phyloP scores from a whole-genome alignment of 306 rosid species.

The Adenanthera pavonina region DNA sequence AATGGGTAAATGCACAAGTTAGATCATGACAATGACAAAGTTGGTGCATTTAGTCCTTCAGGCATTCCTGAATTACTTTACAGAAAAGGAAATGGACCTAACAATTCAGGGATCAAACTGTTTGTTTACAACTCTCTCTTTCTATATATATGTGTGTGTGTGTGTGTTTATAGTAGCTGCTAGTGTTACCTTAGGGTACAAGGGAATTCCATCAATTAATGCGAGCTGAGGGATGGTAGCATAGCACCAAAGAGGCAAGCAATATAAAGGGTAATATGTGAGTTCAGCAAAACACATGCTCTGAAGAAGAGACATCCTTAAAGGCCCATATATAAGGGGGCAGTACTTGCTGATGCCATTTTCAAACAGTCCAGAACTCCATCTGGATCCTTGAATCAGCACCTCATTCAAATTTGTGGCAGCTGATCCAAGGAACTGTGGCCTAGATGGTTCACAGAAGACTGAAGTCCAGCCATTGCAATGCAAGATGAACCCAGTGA shows the following conservation, averaged over 20 bases:
- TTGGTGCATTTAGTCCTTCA: too few species aligned
- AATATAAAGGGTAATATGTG: conserved; percentile 47
- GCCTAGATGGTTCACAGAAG: conserved; percentile 49
- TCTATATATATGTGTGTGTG: neutral
- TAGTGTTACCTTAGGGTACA: conserved; percentile 65
- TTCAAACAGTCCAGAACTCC: conserved; percentile 62
- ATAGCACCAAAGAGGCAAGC: conserved; percentile 61
- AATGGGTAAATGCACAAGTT: too few species aligned
- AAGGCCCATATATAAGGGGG: conserved; percentile 61
- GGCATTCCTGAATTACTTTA: too few species aligned
- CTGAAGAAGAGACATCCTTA: conserved; percentile 50
- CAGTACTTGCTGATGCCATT: conserved; percentile 57
- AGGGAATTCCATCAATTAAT: conserved; percentile 51
- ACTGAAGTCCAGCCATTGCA: conserved; percentile 75
- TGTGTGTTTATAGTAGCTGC: neutral
- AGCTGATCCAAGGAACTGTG: conserved; percentile 68
- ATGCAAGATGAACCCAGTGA: conserved; percentile 63
- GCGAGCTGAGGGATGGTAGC: conserved; percentile 65
- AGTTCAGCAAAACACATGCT: conserved; percentile 57
- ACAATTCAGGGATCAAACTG: too few species aligned
- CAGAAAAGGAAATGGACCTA: too few species aligned
- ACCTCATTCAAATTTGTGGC: conserved; percentile 55
- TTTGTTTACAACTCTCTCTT: neutral
- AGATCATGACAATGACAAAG: too few species aligned
- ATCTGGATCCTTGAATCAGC: conserved; percentile 62